Base-by-base conservation (phyloP, 1,139 yeast species). In the Candida frijolesensis region DNA sequence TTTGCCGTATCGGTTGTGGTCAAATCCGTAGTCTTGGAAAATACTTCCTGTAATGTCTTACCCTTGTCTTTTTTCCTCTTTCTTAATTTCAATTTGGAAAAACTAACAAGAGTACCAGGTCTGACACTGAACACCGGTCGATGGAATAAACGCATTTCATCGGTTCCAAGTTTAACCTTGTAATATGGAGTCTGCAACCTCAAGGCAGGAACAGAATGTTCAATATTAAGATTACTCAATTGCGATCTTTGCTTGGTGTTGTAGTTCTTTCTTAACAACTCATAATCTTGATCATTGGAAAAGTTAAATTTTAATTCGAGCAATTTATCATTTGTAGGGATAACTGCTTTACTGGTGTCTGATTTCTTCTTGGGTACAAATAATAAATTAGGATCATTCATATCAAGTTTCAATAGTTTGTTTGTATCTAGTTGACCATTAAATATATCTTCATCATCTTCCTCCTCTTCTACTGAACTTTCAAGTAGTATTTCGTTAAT, bases 171-270 rank as follows among this genome's bases (percentile, higher is more conserved):
- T 54, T 78, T 83, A 29, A 92, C 97, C 63, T 87, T 89, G 69
- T 91, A 95, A 66, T 84, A 92, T 5, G 99, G 99, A 0, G 92
- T 81, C 68, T 95, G 99, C 46, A 95, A 74, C 48, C 96, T 76
- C 38, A 85, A 66, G 0, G 99, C 97, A 2, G 97, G 96, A 60
- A 85, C 79, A 0, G 97, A 83, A 67, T 95, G 99, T 60, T 95
- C 99, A 54, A 95, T 91, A 51, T 82, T 86, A 56, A 95, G 76
- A 58, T 94, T 90, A 51, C 98, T 96, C 61, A 95, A 85, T 18
- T 96, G 96, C 5, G 96, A 85, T 66, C 99, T 84, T 35, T 94
- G 90, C 72, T 90, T 92, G 44, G 96, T 85, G 63, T 90, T 96
- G 65, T 92, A 91, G 60, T 91, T 92, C 55, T 85, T 88, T 62